phyloP scores from a whole-genome alignment of 331 rosid genomes.

The Pyracantha coccinea region DNA sequence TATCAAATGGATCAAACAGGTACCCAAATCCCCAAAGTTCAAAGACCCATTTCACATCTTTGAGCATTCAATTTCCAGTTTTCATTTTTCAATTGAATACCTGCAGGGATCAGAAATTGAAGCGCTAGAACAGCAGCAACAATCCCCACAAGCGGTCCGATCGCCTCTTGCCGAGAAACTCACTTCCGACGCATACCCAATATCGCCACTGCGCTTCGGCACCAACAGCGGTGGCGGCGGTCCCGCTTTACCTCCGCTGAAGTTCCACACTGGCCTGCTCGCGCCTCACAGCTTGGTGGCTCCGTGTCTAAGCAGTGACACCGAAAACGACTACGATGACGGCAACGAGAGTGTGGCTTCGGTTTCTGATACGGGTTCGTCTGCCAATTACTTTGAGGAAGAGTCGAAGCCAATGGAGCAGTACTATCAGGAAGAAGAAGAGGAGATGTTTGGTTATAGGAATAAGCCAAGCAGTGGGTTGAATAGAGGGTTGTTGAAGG shows the following conservation, averaged over 20 bases:
- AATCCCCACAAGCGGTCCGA: slow-evolving; percentile 6
- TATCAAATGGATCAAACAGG: slow-evolving; percentile 83
- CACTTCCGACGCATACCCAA: slow-evolving; percentile 31
- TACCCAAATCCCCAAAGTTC: slow-evolving; percentile 4
- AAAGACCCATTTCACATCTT: not conserved
- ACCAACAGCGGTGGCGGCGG: slow-evolving; percentile 23
- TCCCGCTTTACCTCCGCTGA: slow-evolving; percentile 63
- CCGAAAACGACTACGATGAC: slow-evolving; percentile 21
- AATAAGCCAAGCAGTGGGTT: not conserved
- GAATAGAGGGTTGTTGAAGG: slow-evolving; percentile 47
- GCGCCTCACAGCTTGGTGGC: slow-evolving; percentile 38
- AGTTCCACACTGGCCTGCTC: slow-evolving; percentile 52
- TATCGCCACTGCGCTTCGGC: slow-evolving; percentile 38
- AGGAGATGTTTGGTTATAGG: slow-evolving; percentile 26
- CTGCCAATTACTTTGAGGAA: slow-evolving; percentile 38
- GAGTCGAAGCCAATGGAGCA: slow-evolving; percentile 32
- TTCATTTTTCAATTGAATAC: not conserved
- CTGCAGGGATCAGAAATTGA: slow-evolving; percentile 45
- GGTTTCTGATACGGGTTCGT: slow-evolving; percentile 27
- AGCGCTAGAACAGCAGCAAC: slow-evolving; percentile 19
- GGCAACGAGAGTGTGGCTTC: slow-evolving; percentile 50
- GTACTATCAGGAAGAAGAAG: slow-evolving; percentile 34
- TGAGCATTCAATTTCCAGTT: not conserved
- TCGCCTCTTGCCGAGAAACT: slow-evolving; percentile 58
- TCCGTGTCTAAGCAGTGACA: slow-evolving; percentile 6